These are phyloP conservation scores for Aspergillus japonicus DNA, from an alignment of 2,329 filamentous ascomycete genomes.

Conservation along the genomic window DNA sequence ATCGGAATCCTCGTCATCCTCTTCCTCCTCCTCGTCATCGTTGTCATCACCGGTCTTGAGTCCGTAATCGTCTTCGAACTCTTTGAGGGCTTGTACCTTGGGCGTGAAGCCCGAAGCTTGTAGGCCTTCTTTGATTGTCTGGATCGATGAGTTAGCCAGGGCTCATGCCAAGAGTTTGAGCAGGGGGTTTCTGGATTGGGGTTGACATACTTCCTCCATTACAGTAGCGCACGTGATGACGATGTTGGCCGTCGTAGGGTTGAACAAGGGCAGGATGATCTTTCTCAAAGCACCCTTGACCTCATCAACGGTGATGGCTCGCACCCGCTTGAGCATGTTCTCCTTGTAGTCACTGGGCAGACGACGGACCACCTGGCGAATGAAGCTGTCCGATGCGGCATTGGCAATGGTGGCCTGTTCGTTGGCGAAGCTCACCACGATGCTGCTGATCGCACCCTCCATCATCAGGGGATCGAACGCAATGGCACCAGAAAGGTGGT, in stretches of 20 bases:
- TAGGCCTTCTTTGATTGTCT: conserved; percentile 76
- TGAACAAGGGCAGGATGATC: conserved; percentile 76
- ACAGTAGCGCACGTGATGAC: conserved; percentile 84
- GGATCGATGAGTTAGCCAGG: conserved; percentile 18
- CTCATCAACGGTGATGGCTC: conserved; percentile 72
- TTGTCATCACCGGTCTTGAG: conserved; percentile 63
- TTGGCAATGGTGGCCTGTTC: conserved; percentile 81
- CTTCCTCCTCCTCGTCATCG: conserved; percentile 61
- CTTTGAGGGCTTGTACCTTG: conserved; percentile 68
- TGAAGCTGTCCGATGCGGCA: conserved; percentile 80
- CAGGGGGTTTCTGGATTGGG: neutral
- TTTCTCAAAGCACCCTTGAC: conserved; percentile 72
- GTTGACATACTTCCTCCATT: conserved; percentile 71
- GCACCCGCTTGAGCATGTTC: conserved; percentile 72
- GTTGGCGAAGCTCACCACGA: conserved; percentile 83
- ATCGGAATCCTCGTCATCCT: conserved; percentile 51
- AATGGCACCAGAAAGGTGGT: conserved; percentile 68
- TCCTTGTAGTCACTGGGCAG: conserved; percentile 76
- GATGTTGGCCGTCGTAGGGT: conserved; percentile 75
- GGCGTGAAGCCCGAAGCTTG: conserved; percentile 74
- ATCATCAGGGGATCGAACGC: conserved; percentile 78
- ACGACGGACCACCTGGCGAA: conserved; percentile 73
- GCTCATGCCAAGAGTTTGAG: neutral
- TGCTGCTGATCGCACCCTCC: conserved; percentile 84
- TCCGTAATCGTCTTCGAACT: conserved; percentile 90